These are phyloP conservation scores for Boletus patriciae DNA, from an alignment of 768 basidiomycete genomes.

Conservation along the genomic window DNA sequence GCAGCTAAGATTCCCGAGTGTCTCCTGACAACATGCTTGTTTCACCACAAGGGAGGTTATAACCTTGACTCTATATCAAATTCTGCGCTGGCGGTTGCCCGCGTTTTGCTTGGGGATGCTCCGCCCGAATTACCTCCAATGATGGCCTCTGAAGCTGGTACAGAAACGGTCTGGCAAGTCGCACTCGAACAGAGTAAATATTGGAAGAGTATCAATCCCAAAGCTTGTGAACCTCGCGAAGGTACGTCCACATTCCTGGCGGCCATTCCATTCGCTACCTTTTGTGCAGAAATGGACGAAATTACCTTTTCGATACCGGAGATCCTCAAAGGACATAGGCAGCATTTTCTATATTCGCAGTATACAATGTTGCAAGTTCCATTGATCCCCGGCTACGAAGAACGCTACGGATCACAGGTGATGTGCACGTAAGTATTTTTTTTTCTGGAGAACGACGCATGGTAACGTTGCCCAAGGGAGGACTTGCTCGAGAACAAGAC, in stretches of 20 bases:
- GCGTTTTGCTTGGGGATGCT: conserved; percentile 85
- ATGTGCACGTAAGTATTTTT: conserved; percentile 79
- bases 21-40: conserved; percentile 1
- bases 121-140: conserved; percentile 74
- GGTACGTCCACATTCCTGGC: conserved; percentile 41
- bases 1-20: conserved; percentile 5
- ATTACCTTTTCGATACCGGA: conserved; percentile 73
- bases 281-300: conserved; percentile 54
- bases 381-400: conserved; percentile 66
- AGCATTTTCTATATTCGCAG: conserved; percentile 73
- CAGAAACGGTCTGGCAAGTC: conserved; percentile 88
- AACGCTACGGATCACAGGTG: conserved; percentile 77
- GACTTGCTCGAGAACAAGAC: conserved; percentile 79
- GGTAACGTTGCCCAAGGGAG: conserved; percentile 43
- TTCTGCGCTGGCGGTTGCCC: conserved; percentile 84
- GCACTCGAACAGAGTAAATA: conserved; percentile 84
- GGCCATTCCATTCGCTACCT: background rate
- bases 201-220: conserved; percentile 87
- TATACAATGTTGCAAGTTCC: conserved; percentile 83
- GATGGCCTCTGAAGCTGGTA: conserved; percentile 75
- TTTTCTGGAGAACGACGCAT: background rate
- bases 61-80: conserved; percentile 85
- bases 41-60: conserved; percentile 78
- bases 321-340: conserved; percentile 87
- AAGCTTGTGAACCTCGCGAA: conserved; percentile 78